A percentile compares a stretch with the other conserved stretches of the same genome.
Evolutionary conservation across 1,284 basidiomycete species (phyloP).

Genomic region (Filobasidium uniguttulatum): DNA sequence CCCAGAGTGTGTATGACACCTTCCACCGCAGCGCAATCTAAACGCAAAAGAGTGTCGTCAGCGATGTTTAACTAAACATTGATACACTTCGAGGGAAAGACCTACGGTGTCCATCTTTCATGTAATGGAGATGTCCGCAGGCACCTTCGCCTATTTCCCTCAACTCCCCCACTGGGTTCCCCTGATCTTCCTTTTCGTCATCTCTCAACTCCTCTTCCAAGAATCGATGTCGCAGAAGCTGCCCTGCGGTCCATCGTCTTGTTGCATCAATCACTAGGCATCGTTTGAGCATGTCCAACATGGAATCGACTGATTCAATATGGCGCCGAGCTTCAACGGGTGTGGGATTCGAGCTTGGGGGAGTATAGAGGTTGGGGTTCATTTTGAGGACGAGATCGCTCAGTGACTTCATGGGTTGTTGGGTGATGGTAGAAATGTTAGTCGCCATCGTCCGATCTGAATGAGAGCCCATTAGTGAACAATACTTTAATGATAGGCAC

Average conservation of each 20-base stretch:
- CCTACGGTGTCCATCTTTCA: conserved; percentile 9
- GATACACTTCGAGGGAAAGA: background rate
- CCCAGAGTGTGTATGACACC: conserved; percentile 3
- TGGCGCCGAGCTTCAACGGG: conserved; percentile 37
- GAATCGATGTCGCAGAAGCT: conserved; percentile 66
- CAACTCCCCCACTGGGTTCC: conserved; percentile 3
- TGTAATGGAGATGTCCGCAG: conserved; percentile 12
- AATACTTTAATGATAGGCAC: background rate
- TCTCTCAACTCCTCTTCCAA: conserved; percentile 37
- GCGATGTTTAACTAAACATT: background rate
- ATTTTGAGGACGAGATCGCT: conserved; percentile 56
- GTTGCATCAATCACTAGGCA: conserved; percentile 62
- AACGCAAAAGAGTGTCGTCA: background rate
- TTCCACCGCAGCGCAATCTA: conserved; percentile 12
- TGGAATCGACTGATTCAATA: conserved; percentile 46
- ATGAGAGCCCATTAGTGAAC: background rate
- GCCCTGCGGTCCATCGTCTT: conserved; percentile 57
- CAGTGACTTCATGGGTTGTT: conserved; percentile 51
- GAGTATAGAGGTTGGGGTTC: conserved; percentile 57
- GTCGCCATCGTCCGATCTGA: conserved; percentile 71
- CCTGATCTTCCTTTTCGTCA: conserved; percentile 25
- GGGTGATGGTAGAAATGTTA: conserved; percentile 62
- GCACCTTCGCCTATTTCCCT: conserved; percentile 9
- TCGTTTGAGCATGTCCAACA: conserved; percentile 57
- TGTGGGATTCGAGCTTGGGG: conserved; percentile 35